Evolutionary conservation across 371 early-diverging fungal species (phyloP).

Genomic region (Mycotypha africana): DNA sequence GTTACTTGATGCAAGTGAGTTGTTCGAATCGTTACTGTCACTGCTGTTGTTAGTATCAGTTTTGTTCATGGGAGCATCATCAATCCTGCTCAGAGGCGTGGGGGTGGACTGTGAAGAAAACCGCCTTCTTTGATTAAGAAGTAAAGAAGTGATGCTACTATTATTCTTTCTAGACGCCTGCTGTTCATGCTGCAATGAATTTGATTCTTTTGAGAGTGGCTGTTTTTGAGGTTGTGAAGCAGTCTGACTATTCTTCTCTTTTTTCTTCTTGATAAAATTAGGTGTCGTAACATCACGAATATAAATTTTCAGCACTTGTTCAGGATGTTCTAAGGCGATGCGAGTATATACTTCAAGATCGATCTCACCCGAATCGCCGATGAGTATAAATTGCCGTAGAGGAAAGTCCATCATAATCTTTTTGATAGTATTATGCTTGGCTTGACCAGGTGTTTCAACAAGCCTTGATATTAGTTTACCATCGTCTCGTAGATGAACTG

Average conservation of each 20-base stretch:
- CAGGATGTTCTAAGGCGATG: slow-evolving; percentile 57
- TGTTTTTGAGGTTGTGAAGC: too few species aligned
- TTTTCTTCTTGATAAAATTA: not conserved
- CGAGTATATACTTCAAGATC: slow-evolving; percentile 79
- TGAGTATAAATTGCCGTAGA: slow-evolving; percentile 74
- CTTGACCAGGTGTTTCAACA: slow-evolving; percentile 33
- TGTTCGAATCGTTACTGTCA: too few species aligned
- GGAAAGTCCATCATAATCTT: slow-evolving; percentile 70
- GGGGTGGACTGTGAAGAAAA: too few species aligned
- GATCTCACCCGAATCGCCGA: slow-evolving; percentile 90
- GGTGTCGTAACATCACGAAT: slow-evolving; percentile 75
- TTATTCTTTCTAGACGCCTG: too few species aligned
- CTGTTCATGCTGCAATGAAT: too few species aligned
- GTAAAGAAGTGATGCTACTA: too few species aligned
- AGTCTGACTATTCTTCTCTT: not conserved
- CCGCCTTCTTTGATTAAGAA: too few species aligned
- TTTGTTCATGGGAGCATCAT: too few species aligned
- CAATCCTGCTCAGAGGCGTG: too few species aligned
- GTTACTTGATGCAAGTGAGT: too few species aligned
- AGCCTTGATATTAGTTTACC: slow-evolving; percentile 32
- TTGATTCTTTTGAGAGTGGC: too few species aligned
- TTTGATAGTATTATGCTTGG: slow-evolving; percentile 58
- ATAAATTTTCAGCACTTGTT: slow-evolving; percentile 72
- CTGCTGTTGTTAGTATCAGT: too few species aligned
- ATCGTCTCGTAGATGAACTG: slow-evolving; percentile 65